Evolutionary conservation across 129 eudicot species (phyloP).

Genomic region (Ambrosia artemisiifolia): DNA sequence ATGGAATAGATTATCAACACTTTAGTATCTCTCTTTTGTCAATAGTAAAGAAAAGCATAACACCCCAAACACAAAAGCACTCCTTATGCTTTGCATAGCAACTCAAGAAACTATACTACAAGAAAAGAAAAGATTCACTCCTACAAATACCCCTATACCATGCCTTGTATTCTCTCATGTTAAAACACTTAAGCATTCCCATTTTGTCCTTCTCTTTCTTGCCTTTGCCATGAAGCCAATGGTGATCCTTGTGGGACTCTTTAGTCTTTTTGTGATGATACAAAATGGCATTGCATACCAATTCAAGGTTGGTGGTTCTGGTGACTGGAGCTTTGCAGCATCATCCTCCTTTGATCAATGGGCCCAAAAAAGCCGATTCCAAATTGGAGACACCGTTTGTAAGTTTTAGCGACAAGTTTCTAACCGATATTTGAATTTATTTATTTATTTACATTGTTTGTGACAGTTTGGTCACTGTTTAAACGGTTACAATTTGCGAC

Average conservation of each 20-base stretch:
- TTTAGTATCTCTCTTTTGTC: slow-evolving; percentile 12
- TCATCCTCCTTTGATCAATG: slow-evolving; percentile 50
- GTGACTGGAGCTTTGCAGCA: slow-evolving; percentile 54
- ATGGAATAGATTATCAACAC: too few relatives aligned
- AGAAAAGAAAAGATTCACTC: slow-evolving; percentile 47
- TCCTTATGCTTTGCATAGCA: slow-evolving; percentile 51
- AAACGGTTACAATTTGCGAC: too few relatives aligned
- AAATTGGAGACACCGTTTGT: slow-evolving; percentile 62
- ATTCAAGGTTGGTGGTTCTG: slow-evolving; percentile 67
- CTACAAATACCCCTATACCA: slow-evolving; percentile 47
- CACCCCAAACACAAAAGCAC: slow-evolving; percentile 27
- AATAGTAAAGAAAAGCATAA: slow-evolving; percentile 64
- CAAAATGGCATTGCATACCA: slow-evolving; percentile 45
- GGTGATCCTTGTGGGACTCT: slow-evolving; percentile 27
- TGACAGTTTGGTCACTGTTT: too few relatives aligned
- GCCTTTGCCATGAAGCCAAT: slow-evolving; percentile 32
- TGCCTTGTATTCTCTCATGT: slow-evolving; percentile 9
- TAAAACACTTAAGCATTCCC: slow-evolving; percentile 9
- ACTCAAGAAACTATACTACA: slow-evolving; percentile 49
- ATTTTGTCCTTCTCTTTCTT: slow-evolving; percentile 31
- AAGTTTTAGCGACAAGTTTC: slow-evolving; percentile 20
- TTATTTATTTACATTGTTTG: too few relatives aligned
- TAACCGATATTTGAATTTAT: too few relatives aligned
- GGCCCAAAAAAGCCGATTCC: slow-evolving; percentile 72
- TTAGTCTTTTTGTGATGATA: slow-evolving; percentile 38